Evolutionary conservation across 805 yeast genomes (phyloP), one percentile per base, ranked within the genome.

Genomic region (Yarrowia hollandica): DNA sequence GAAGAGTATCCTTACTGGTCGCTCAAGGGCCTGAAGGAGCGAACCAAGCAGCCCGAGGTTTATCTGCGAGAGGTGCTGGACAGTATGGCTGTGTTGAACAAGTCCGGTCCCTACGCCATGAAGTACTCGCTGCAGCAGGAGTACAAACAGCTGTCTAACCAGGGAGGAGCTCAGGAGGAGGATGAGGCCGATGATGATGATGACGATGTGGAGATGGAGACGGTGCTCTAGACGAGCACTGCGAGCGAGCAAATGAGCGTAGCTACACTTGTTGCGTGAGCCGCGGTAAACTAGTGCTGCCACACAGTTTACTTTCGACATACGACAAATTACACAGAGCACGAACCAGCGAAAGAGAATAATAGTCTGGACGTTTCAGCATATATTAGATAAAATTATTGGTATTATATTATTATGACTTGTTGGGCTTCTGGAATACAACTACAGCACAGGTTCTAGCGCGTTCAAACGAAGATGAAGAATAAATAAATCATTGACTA

Each of bases 1-100:
- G 97, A 90, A 72, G 95, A 91, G 71, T 90, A 87, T 71, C 97
- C 92, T 69, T 94, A 91, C 72, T 94, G 99, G 99, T 84, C 94
- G 10, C 79, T 94, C 79, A 90, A 90, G 73, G 97, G 97, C 35
- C 77, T 94, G 62, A 86, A 90, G 68, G 99, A 94, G 70, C 82
- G 96, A 65, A 90, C 97, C 2, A 85, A 86, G 67, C 99, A 94
- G 76, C 99, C 99, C 1, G 99, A 94, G 70, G 71, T 69, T 14
- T 95, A 88, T 71, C 77, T 94, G 63, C 90, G 91, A 69, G 97
- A 91, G 69, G 88, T 94, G 60, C 76, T 94, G 50, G 99, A 92
- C 62, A 82, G 86, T 48, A 89, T 94, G 68, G 98, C 98, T 1
- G 80, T 82, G 28, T 79, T 94, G 68, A 91, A 88, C 66, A 90